phyloP scores from a whole-genome alignment of 768 basidiomycete genomes.

The Tulasnella sp. region DNA sequence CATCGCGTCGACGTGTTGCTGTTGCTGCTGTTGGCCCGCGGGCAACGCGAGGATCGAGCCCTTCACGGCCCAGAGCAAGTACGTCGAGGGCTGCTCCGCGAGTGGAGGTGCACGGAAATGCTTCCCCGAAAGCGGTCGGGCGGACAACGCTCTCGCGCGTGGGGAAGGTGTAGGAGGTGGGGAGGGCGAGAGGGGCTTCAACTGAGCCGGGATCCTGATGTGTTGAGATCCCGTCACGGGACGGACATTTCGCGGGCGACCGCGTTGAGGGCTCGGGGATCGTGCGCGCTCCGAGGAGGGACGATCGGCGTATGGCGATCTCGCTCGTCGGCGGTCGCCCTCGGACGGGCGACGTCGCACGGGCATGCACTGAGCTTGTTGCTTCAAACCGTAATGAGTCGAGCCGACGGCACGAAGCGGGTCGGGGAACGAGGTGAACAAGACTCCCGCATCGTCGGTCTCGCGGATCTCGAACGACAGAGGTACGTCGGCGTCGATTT shows the following conservation, averaged over 20 bases:
- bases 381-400: not conserved
- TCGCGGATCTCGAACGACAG: not conserved
- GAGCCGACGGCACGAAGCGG: not conserved
- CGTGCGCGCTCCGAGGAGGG: not conserved
- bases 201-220: not conserved
- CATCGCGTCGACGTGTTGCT: not conserved
- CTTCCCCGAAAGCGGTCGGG: not conserved
- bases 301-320: not conserved
- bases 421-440: not conserved
- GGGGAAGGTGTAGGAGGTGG: not conserved
- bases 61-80: slow-evolving; percentile 9
- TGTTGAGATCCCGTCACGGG: not conserved
- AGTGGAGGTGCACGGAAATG: slow-evolving; percentile 1
- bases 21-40: not conserved
- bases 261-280: slow-evolving; percentile 5
- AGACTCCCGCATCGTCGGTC: not conserved
- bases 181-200: not conserved
- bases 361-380: not conserved
- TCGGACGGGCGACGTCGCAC: not conserved
- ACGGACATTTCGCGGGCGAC: not conserved
- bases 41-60: not conserved
- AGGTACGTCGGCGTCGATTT: not conserved
- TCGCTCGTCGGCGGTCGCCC: not conserved
- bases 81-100: slow-evolving; percentile 3
- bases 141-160: not conserved